Base-by-base conservation (phyloP, 140 eudicot species). In the Bidens hawaiensis region DNA sequence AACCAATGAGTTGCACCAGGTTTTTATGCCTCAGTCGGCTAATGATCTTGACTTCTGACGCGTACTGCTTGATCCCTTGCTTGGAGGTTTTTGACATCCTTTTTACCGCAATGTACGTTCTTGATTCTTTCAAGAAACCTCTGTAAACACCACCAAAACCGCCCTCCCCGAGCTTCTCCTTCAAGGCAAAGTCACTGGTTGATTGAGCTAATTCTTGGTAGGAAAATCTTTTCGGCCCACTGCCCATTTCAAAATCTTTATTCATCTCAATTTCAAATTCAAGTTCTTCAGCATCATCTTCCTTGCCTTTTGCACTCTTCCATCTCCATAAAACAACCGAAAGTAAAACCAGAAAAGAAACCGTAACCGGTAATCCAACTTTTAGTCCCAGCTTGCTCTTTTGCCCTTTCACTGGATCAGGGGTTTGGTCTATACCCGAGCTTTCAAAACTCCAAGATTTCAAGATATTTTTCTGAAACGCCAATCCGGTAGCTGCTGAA, bases 71-170 rank as follows among this genome's bases (percentile, higher is more conserved):
- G 16, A 65, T 31, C 47, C 88, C 88, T 41, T 85, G 88, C 33
- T 25, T 76, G 4, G 94, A 78, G 2, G 30, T 21, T 9, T 67
- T 67, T 1, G 94, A 81, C 28, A 85, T 66, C 63, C 76, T 62
- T 71, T 81, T 85, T 0, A 85, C 83, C 6, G 94, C 94, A 23
- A 81, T 70, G 34, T 51, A 13, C 0, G 64, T 68, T 0, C 34
- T 67, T 8, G 62, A 34, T 12, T 72, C 75, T 16, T 2, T 66
- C 22, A 78, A 65, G 30, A 60, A 70, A 6, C 94, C 88, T 54
- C 9, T 67, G 27, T 78, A 85, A 8, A 85, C 94, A 14, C 70
- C 81, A 15, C 88, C 88, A 9, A 78, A 85, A 5, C 94, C 88
- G 1, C 88, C 94, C 46, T 79, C 78, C 6, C 94, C 89, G 19